Evolutionary conservation across 2,329 filamentous ascomycete species (phyloP), one percentile per base, ranked within the genome.

Genomic region (Alternaria brassicicola): DNA sequence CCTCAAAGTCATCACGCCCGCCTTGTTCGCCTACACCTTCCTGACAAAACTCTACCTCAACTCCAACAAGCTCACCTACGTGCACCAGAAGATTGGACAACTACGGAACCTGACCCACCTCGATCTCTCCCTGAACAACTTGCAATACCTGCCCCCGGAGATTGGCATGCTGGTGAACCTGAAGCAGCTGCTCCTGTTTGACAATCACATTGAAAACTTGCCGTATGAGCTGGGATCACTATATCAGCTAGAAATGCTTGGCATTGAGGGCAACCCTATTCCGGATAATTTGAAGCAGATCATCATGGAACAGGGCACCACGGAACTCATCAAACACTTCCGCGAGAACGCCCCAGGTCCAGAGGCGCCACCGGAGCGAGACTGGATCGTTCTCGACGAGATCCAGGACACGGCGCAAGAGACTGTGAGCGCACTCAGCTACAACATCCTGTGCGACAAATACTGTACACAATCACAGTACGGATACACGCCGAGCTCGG

Each of bases 111-210:
- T 99, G 47, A 90, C 87, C 33, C 86, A 93, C 70, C 85, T 99
- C 47, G 94, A 99, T 77, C 84, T 93, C 3, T 98, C 95, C 0
- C 88, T 89, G 79, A 99, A 99, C 77, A 87, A 94, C 61, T 84
- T 99, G 59, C 85, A 85, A 8, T 88, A 90, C 64, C 82, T 99
- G 4, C 95, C 95, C 1, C 86, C 91, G 21, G 94, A 99, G 80
- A 87, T 99, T 60, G 95, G 95, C 73, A 99, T 98, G 94, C 92
- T 97, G 70, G 95, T 93, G 26, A 95, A 93, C 67, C 82, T 99
- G 54, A 93, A 92, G 78, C 88, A 91, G 65, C 83, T 99, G 5
- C 82, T 93, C 26, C 83, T 97, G 2, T 97, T 97, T 76, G 93
- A 97, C 80, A 99, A 99, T 77, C 85, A 91, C 62, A 89, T 99